Evolutionary conservation across 1,284 basidiomycete species (phyloP).

Genomic region (Tylopilus orsonianus): DNA sequence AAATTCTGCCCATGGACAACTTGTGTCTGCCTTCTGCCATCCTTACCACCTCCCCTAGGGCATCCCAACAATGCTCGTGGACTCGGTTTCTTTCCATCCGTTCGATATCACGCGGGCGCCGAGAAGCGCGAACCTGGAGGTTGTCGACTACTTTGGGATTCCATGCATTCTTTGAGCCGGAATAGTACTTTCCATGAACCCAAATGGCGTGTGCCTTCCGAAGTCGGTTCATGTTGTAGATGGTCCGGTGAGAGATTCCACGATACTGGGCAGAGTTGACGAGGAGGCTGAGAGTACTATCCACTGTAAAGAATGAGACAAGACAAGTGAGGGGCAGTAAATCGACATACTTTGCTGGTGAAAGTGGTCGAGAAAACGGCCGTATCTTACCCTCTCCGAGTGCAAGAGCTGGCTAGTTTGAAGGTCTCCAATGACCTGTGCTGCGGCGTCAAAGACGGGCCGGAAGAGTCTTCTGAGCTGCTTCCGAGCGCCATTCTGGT

Average conservation of each 20-base stretch:
- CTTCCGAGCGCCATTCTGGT: slow-evolving; percentile 44
- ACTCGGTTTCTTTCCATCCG: slow-evolving; percentile 17
- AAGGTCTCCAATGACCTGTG: slow-evolving; percentile 41
- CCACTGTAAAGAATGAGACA: slow-evolving; percentile 41
- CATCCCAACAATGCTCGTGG: slow-evolving; percentile 35
- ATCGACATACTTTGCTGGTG: slow-evolving; percentile 43
- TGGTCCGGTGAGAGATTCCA: slow-evolving; percentile 59
- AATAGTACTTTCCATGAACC: slow-evolving; percentile 23
- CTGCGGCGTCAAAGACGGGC: slow-evolving; percentile 56
- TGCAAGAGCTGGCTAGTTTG: slow-evolving; percentile 31
- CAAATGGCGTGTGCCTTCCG: slow-evolving; percentile 28
- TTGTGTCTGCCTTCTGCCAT: slow-evolving; percentile 35
- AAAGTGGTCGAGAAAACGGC: slow-evolving; percentile 51
- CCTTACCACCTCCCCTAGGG: slow-evolving; percentile 32
- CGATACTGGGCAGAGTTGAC: slow-evolving; percentile 55
- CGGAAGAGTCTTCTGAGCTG: slow-evolving; percentile 53
- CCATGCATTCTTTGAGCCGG: slow-evolving; percentile 40
- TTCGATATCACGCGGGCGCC: slow-evolving; percentile 10
- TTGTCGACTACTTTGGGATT: slow-evolving; percentile 41
- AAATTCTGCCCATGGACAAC: slow-evolving; percentile 30
- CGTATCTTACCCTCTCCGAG: slow-evolving; percentile 33
- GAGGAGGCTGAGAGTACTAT: slow-evolving; percentile 55
- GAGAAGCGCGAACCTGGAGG: slow-evolving; percentile 8
- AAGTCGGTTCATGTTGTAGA: slow-evolving; percentile 51
- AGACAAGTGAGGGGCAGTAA: not conserved